These are phyloP conservation scores for Porphyrellus cyaneotinctus DNA, from an alignment of 768 basidiomycete genomes.

Conservation along the genomic window DNA sequence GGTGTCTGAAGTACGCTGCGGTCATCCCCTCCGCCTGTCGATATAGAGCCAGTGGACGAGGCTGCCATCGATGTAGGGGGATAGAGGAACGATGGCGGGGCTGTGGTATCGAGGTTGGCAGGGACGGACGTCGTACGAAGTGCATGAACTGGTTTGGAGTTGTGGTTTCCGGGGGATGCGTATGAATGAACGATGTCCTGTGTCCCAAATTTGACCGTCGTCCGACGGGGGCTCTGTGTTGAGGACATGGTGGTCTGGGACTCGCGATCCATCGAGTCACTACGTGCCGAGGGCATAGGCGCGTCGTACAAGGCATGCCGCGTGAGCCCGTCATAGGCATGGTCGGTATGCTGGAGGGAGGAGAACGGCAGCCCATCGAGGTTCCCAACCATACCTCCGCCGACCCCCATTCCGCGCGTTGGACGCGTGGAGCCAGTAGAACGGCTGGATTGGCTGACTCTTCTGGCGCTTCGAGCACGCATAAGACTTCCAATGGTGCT, in stretches of 20 bases:
- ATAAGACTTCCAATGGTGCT: slow-evolving; percentile 91
- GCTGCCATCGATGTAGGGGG: slow-evolving; percentile 14
- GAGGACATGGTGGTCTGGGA: slow-evolving; percentile 29
- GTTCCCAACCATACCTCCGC: slow-evolving; percentile 29
- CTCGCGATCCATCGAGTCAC: slow-evolving; percentile 38
- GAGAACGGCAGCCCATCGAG: slow-evolving; percentile 22
- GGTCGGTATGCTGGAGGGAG: slow-evolving; percentile 28
- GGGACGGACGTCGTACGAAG: slow-evolving; percentile 20
- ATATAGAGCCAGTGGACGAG: slow-evolving; percentile 5
- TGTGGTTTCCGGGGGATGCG: slow-evolving; percentile 50
- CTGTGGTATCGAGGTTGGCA: slow-evolving; percentile 11
- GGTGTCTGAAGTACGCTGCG: slow-evolving; percentile 2
- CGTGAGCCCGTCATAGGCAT: slow-evolving; percentile 50
- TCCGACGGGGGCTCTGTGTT: slow-evolving; percentile 34
- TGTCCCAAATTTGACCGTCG: slow-evolving; percentile 74
- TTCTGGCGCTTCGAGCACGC: slow-evolving; percentile 53
- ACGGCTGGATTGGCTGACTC: slow-evolving; percentile 46
- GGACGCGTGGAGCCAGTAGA: slow-evolving; percentile 21
- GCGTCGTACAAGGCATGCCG: slow-evolving; percentile 88
- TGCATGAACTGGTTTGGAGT: slow-evolving; percentile 39
- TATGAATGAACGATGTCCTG: slow-evolving; percentile 77
- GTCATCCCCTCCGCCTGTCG: slow-evolving; percentile 3
- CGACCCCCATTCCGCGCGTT: slow-evolving; percentile 21
- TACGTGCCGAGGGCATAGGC: slow-evolving; percentile 54
- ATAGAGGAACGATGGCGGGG: slow-evolving; percentile 22